Evolutionary conservation across 345 rosid genomes (phyloP).

Genomic region (Excoecaria cochinchinensis): DNA sequence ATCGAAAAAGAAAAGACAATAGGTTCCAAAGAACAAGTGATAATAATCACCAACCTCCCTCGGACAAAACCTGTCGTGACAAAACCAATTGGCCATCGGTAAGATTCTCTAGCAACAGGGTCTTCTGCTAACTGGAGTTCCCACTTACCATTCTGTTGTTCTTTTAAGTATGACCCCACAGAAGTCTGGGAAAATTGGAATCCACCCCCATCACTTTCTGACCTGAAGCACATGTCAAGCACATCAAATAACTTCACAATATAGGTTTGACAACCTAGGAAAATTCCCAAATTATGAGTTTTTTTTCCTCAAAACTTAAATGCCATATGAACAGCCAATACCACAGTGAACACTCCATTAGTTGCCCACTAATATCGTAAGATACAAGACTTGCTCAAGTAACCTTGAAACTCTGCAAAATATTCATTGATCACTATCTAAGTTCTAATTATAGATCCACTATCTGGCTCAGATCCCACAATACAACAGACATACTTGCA

Average conservation of each 20-base stretch:
- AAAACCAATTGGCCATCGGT: slow-evolving; percentile 78
- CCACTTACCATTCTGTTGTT: slow-evolving; percentile 60
- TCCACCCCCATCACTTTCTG: slow-evolving; percentile 36
- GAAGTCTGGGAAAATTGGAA: slow-evolving; percentile 52
- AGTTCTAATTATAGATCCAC: not conserved
- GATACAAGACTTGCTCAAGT: not conserved
- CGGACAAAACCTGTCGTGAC: slow-evolving; percentile 75
- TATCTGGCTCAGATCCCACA: too few species aligned
- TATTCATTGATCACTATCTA: not conserved
- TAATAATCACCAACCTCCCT: slow-evolving; percentile 58
- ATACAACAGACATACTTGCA: too few species aligned
- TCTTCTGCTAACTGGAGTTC: slow-evolving; percentile 61
- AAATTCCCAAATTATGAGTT: not conserved
- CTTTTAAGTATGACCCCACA: slow-evolving; percentile 62
- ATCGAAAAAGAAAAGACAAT: not conserved
- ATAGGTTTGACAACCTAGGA: not conserved
- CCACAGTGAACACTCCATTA: not conserved
- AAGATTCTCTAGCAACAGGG: slow-evolving; percentile 37
- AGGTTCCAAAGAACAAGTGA: not conserved
- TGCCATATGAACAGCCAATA: not conserved
- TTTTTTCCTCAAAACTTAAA: not conserved
- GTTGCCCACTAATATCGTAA: not conserved
- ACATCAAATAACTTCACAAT: not conserved
- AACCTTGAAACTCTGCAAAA: not conserved
- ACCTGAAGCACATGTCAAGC: slow-evolving; percentile 36